Conservation (phyloP, 495 filamentous ascomycete genomes). For the Glonium stellatum region DNA sequence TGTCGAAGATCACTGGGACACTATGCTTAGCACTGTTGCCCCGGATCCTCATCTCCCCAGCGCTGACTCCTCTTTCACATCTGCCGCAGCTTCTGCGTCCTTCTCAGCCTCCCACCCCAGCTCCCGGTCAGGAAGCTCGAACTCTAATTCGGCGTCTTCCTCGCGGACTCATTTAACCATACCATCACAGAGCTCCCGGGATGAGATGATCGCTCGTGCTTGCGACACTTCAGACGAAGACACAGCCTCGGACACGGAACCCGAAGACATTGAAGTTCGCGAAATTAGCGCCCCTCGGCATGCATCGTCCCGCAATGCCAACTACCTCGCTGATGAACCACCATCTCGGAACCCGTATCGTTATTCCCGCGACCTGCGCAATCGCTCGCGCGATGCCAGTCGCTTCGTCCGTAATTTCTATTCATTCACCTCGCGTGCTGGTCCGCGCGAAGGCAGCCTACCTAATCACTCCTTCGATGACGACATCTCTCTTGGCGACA, state of each 20-base stretch:
- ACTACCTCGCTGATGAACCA: slow-evolving; percentile 5
- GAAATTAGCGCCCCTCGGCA: not conserved
- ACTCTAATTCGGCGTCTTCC: slow-evolving; percentile 39
- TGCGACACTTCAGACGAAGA: slow-evolving; percentile 28
- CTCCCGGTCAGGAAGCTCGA: slow-evolving; percentile 28
- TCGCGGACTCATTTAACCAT: slow-evolving; percentile 31
- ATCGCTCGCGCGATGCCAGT: slow-evolving; percentile 14
- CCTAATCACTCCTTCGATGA: not conserved
- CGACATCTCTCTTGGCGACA: slow-evolving; percentile 26
- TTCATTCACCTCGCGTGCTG: slow-evolving; percentile 5
- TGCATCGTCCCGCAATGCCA: not conserved
- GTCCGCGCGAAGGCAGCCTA: not conserved
- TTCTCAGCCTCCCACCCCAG: slow-evolving; percentile 38
- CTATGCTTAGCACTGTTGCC: slow-evolving; percentile 67
- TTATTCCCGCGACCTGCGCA: slow-evolving; percentile 16
- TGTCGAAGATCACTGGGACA: slow-evolving; percentile 67
- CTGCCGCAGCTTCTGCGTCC: slow-evolving; percentile 49
- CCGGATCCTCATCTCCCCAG: slow-evolving; percentile 77
- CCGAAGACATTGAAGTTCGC: slow-evolving; percentile 8
- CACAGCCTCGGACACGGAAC: slow-evolving; percentile 24
- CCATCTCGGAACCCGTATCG: slow-evolving; percentile 13
- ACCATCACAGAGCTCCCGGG: slow-evolving; percentile 18
- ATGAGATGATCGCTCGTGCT: slow-evolving; percentile 12
- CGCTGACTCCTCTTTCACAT: slow-evolving; percentile 71
- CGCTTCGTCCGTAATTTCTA: slow-evolving; percentile 16